Evolutionary conservation across 345 rosid genomes (phyloP), one percentile per base, ranked within the genome.

Genomic region (Turnera subulata): DNA sequence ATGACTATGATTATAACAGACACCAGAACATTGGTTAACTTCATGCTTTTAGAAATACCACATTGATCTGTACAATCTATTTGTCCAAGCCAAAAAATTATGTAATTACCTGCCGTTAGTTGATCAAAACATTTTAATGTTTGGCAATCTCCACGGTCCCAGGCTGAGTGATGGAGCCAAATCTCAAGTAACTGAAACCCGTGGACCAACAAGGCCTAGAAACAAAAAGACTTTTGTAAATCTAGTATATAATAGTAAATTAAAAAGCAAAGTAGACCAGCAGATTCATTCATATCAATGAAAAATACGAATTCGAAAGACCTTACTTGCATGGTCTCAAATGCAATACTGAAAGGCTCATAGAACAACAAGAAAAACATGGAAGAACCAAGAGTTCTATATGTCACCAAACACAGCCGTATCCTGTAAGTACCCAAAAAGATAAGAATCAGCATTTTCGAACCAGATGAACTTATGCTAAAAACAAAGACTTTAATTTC

Each of bases 181-280:
- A 88, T 76, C 65, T 91, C 97, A 68, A 91, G 89, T 55, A 87
- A 61, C 77, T 91, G 97, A 76, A 91, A 91, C 32, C 97, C 97
- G 55, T 91, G 97, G 58, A 91, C 85, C 73, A 88, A 64, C 75
- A 85, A 72, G 23, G 91, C 97, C 97, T 91, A 71, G 79, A 76
- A 56, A 55, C 52, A 50, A 67, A 32, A 43, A 32, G 47, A 48
- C 46, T 23, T 29, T n/a, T n/a, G n/a, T 16, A 26, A 67, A 61
- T 12, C 18, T 40, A 14, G 29, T 55, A 40, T 26, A 15, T 18
- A 55, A 10, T 9, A 29, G 20, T 11, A 29, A 21, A 13, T 26
- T 21, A 16, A 37, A 26, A 24, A 50, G 26, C 13, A 48, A 26
- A 14, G 26, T 6, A 14, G 56, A 48, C 16, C 24, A n/a, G n/a